Evolutionary conservation across 2,329 filamentous ascomycete genomes (phyloP).

Genomic region (Cercospora janseana): DNA sequence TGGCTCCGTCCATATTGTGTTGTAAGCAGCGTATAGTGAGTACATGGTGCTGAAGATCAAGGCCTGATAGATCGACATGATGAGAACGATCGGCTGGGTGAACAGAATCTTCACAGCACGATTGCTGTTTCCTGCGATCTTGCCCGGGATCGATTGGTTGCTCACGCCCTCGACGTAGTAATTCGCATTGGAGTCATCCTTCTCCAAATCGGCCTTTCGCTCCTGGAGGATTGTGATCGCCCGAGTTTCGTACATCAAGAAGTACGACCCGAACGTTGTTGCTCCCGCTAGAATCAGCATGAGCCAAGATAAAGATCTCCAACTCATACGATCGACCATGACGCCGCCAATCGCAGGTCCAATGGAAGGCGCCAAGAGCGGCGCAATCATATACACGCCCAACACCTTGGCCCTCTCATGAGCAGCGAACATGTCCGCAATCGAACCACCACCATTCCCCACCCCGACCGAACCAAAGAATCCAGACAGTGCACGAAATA

Average conservation of each 20-base stretch:
- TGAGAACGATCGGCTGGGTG: slow-evolving; percentile 45
- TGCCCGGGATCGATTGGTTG: slow-evolving; percentile 36
- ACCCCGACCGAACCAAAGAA: slow-evolving; percentile 52
- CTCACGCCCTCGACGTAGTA: slow-evolving; percentile 45
- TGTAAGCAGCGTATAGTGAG: slow-evolving; percentile 42
- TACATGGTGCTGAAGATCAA: slow-evolving; percentile 48
- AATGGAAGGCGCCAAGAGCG: slow-evolving; percentile 40
- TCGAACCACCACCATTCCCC: slow-evolving; percentile 51
- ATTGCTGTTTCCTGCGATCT: slow-evolving; percentile 40
- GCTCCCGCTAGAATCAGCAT: slow-evolving; percentile 41
- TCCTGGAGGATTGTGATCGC: slow-evolving; percentile 40
- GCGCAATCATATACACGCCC: slow-evolving; percentile 45
- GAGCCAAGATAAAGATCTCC: slow-evolving; percentile 50
- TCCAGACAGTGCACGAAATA: slow-evolving; percentile 45
- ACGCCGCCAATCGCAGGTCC: slow-evolving; percentile 45
- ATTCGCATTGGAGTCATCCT: slow-evolving; percentile 36
- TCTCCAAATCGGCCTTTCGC: slow-evolving; percentile 38
- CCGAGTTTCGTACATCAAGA: slow-evolving; percentile 46
- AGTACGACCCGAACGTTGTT: slow-evolving; percentile 43
- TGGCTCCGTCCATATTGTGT: slow-evolving; percentile 22
- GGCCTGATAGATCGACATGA: slow-evolving; percentile 48
- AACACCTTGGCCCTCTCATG: slow-evolving; percentile 47
- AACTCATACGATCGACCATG: slow-evolving; percentile 44
- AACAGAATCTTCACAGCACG: slow-evolving; percentile 43
- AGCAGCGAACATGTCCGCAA: slow-evolving; percentile 51